A percentile compares a stretch with the other conserved stretches of the same genome.
These are phyloP conservation scores for Amorphotheca resinae DNA, from an alignment of 495 filamentous ascomycete species.

Conservation along the genomic window DNA sequence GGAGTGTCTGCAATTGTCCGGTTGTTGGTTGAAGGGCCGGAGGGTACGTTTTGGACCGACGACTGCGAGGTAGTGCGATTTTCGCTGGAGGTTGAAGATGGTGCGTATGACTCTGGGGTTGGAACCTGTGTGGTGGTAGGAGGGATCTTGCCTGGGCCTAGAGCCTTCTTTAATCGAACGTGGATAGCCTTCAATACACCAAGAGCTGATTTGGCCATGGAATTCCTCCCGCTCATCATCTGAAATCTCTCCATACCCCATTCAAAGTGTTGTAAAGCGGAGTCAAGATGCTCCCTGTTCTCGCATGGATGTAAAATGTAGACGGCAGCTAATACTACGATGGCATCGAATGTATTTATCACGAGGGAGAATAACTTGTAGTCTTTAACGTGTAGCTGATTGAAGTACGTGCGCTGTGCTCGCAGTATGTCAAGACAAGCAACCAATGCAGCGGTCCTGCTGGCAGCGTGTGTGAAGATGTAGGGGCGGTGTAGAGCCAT, in stretches of 20 bases:
- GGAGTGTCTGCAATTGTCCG: background rate
- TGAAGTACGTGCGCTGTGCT: conserved; percentile 38
- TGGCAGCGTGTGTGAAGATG: conserved; percentile 42
- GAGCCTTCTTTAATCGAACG: conserved; percentile 30
- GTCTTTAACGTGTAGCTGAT: conserved; percentile 33
- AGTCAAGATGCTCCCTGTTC: conserved; percentile 27
- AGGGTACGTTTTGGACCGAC: background rate
- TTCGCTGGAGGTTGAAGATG: background rate
- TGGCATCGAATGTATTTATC: conserved; percentile 49
- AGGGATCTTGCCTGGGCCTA: conserved; percentile 16
- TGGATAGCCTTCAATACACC: conserved; percentile 37
- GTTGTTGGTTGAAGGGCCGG: background rate
- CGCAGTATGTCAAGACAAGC: conserved; percentile 42
- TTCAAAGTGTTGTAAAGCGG: conserved; percentile 37
- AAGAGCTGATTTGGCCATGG: conserved; percentile 38
- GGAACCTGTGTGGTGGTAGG: background rate
- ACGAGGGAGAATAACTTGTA: conserved; percentile 45
- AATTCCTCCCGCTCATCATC: conserved; percentile 35
- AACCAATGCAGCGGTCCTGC: conserved; percentile 38
- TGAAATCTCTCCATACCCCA: conserved; percentile 41
- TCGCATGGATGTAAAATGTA: conserved; percentile 42
- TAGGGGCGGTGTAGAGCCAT: conserved; percentile 52
- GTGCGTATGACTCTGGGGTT: background rate
- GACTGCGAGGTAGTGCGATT: background rate
- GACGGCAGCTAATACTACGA: conserved; percentile 46